Evolutionary conservation across 208 protist species (phyloP).

Genomic region (Acanthamoeba royreba): DNA sequence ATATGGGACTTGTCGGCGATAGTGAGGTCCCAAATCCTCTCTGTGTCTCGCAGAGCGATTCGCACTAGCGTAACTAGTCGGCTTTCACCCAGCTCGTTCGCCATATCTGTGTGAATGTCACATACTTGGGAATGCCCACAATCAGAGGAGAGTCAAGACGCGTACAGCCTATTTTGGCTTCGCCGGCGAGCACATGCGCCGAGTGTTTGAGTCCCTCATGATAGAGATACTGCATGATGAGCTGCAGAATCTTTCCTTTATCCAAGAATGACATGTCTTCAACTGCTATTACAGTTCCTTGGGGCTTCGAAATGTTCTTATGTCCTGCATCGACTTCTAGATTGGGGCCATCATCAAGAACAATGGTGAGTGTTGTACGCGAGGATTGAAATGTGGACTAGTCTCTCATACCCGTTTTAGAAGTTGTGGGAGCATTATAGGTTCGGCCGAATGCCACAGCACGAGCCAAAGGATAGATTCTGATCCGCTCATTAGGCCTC

Average conservation of each 20-base stretch:
- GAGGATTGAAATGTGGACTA: no score
- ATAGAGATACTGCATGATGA: slow-evolving; percentile 10
- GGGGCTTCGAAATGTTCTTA: not conserved
- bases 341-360: not conserved
- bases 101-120: not conserved
- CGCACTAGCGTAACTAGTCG: not conserved
- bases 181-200: not conserved
- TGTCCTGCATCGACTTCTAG: not conserved
- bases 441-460: not conserved
- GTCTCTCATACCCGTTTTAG: not conserved
- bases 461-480: not conserved
- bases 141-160: not conserved
- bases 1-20: not conserved
- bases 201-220: not conserved
- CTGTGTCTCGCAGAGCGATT: not conserved
- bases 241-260: not conserved
- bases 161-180: not conserved
- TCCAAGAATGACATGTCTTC: not conserved
- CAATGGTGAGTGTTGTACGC: not conserved
- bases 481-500: no score
- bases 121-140: not conserved
- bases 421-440: not conserved
- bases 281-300: not conserved
- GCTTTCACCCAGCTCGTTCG: not conserved
- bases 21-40: not conserved